Evolutionary conservation across 306 rosid genomes (phyloP).

Genomic region (Cicer pinnatifidum): DNA sequence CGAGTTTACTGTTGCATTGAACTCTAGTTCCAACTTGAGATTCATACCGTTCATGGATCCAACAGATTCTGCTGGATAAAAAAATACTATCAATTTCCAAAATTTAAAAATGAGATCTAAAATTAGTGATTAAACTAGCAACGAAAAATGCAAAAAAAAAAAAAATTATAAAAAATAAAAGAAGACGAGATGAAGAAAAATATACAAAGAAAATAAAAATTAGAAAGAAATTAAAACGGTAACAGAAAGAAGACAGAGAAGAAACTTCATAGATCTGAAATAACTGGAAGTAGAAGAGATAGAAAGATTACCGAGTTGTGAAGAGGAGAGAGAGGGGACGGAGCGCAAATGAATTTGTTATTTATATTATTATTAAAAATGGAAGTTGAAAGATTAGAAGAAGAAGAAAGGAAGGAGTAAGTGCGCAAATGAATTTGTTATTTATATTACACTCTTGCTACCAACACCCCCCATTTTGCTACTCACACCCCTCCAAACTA

Average conservation of each 20-base stretch:
- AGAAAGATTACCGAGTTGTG: constrained; percentile 43
- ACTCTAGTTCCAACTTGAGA: constrained; percentile 22
- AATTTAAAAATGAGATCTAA: constrained; percentile 39
- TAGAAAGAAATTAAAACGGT: constrained; percentile 1
- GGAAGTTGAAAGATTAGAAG: constrained; percentile 29
- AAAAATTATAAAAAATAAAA: no score
- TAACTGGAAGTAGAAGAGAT: background rate
- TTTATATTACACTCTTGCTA: no score
- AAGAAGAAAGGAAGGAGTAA: no score
- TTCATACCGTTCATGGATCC: constrained; percentile 11
- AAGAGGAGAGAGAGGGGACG: no score
- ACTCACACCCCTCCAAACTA: no score
- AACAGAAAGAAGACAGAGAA: background rate
- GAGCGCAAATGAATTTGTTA: constrained; percentile 21
- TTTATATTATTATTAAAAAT: background rate
- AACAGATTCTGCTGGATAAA: background rate
- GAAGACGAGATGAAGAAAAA: background rate
- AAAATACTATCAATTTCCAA: constrained; percentile 32
- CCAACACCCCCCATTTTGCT: no score
- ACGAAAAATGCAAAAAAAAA: background rate
- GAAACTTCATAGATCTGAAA: constrained; percentile 44
- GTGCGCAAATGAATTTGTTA: no score
- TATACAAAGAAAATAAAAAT: background rate
- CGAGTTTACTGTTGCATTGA: constrained; percentile 14
- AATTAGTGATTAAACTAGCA: background rate